Percentiles rank a stretch among this genome's conserved stretches.
phyloP scores from a whole-genome alignment of 2,329 filamentous ascomycete species.

The Dothistroma pini region DNA sequence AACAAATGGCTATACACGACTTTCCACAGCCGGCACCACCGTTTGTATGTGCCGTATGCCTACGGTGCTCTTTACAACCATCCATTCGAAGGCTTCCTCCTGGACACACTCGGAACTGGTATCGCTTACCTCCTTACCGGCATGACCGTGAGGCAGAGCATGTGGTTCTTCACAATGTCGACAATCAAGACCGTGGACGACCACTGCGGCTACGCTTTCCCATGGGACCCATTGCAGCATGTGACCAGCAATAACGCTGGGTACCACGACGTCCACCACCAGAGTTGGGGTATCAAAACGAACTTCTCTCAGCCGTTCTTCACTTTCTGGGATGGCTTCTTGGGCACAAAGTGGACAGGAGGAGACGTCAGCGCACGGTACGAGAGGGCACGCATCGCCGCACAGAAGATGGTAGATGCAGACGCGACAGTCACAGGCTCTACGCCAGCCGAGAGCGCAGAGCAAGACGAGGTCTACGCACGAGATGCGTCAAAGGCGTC shows the following conservation, averaged over 20 bases:
- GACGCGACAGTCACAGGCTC: conserved; percentile 34
- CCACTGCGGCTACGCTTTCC: conserved; percentile 93
- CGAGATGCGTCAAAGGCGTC: conserved; percentile 24
- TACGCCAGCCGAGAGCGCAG: conserved; percentile 12
- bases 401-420: conserved; percentile 55
- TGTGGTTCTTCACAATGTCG: conserved; percentile 83
- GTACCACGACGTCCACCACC: conserved; percentile 98
- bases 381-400: conserved; percentile 53
- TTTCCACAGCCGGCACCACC: conserved; percentile 93
- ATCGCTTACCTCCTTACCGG: conserved; percentile 75
- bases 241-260: conserved; percentile 92
- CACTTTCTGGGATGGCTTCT: conserved; percentile 84
- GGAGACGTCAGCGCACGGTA: conserved; percentile 59
- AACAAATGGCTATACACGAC: conserved; percentile 95
- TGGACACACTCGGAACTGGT: conserved; percentile 85
- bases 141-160: conserved; percentile 81
- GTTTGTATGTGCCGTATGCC: conserved; percentile 94
- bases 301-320: conserved; percentile 84
- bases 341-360: conserved; percentile 80
- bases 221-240: conserved; percentile 89
- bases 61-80: conserved; percentile 98
- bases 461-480: conserved; percentile 25
- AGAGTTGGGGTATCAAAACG: conserved; percentile 98
- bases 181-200: conserved; percentile 97
- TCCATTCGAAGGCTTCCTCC: conserved; percentile 85